Conservation (phyloP, 306 rosid species). For the Quercus dentata region DNA sequence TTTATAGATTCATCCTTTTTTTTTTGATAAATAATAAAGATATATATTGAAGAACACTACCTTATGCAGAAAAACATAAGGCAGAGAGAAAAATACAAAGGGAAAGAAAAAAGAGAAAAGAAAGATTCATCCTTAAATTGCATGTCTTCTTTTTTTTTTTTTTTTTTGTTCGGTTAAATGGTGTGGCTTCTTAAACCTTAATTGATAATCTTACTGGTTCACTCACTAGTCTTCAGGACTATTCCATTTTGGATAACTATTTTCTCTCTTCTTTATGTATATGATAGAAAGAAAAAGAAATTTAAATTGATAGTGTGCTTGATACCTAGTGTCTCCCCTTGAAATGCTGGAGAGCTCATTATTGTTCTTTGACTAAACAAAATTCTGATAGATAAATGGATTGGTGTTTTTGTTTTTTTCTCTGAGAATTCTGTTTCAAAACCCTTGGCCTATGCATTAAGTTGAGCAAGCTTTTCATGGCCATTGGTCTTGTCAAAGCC, state of each 20-base stretch:
- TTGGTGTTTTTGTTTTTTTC: background rate
- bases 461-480: background rate
- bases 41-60: too few relatives aligned
- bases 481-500: too few relatives aligned
- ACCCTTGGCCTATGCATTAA: background rate
- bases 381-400: background rate
- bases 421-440: background rate
- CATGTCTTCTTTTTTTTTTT: background rate
- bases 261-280: background rate
- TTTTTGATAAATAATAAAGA: too few relatives aligned
- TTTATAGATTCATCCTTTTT: background rate
- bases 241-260: background rate
- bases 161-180: too few relatives aligned
- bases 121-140: background rate
- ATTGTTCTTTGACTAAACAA: background rate
- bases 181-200: background rate
- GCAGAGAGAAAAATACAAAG: too few relatives aligned
- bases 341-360: background rate
- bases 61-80: too few relatives aligned
- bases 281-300: background rate
- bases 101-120: too few relatives aligned
- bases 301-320: background rate
- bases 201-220: background rate
- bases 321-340: background rate
- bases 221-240: background rate